Evolutionary conservation across 2,329 filamentous ascomycete genomes (phyloP).

Genomic region (Verticillium longisporum): DNA sequence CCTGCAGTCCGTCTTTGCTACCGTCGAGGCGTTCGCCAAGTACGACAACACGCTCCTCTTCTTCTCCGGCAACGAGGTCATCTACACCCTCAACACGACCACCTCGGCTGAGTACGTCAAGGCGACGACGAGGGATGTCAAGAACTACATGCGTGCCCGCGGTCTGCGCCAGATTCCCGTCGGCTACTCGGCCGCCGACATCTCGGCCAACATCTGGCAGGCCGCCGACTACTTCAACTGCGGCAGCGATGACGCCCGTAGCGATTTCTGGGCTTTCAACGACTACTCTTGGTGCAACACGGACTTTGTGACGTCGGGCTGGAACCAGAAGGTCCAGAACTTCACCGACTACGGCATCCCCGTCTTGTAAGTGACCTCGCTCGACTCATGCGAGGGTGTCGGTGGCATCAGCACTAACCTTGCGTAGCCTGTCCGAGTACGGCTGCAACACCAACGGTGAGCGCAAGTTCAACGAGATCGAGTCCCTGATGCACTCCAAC

Average conservation of each 20-base stretch:
- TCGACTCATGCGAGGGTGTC: constrained; percentile 1
- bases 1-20: constrained; percentile 78
- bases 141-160: constrained; percentile 58
- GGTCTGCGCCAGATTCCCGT: constrained; percentile 62
- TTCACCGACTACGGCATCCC: constrained; percentile 82
- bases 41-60: constrained; percentile 85
- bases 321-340: constrained; percentile 82
- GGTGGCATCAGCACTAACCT: not conserved
- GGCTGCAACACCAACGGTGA: constrained; percentile 73
- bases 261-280: constrained; percentile 86
- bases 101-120: constrained; percentile 67
- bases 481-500: constrained; percentile 68
- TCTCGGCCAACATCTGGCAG: constrained; percentile 77
- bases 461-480: constrained; percentile 75
- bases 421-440: constrained; percentile 71
- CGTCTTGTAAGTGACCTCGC: constrained; percentile 53
- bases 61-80: constrained; percentile 77
- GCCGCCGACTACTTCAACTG: constrained; percentile 94
- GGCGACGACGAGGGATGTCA: constrained; percentile 71
- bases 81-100: constrained; percentile 62
- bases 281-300: constrained; percentile 84
- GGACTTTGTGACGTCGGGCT: constrained; percentile 64
- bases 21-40: constrained; percentile 73
- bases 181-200: constrained; percentile 73
- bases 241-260: constrained; percentile 73